Conservation (phyloP, 352 stramenopile species). For the Phytophthora rubi region DNA sequence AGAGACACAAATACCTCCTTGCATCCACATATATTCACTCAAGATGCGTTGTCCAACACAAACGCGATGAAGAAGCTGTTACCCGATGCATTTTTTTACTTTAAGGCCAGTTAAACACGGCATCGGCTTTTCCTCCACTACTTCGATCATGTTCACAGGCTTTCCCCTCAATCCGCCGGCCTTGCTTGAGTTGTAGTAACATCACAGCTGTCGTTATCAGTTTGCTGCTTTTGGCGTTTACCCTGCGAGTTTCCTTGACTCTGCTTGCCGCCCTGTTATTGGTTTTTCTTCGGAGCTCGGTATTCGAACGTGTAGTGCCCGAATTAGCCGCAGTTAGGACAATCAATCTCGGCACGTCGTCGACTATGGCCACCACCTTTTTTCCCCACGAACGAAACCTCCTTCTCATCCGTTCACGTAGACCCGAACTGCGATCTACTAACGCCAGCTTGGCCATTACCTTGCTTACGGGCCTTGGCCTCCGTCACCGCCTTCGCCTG, state of each 20-base stretch:
- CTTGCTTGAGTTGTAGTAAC: constrained; percentile 8
- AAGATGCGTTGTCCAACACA: constrained; percentile 14
- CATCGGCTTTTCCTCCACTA: background rate
- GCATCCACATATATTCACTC: constrained; percentile 18
- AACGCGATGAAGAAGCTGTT: background rate
- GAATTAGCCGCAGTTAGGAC: background rate
- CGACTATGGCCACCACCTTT: background rate
- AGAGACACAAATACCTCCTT: constrained; percentile 11
- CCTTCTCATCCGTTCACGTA: background rate
- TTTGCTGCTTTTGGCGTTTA: background rate
- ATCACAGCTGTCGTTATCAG: background rate
- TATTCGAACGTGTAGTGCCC: background rate
- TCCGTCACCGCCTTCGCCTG: background rate
- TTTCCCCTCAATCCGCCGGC: background rate
- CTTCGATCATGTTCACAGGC: constrained; percentile 10
- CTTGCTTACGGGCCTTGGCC: background rate
- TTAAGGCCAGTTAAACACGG: background rate
- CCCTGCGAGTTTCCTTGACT: background rate
- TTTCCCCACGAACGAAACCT: background rate
- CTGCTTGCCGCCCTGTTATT: background rate
- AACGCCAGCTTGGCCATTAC: background rate
- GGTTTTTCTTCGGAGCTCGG: background rate
- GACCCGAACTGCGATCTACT: background rate
- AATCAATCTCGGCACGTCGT: background rate
- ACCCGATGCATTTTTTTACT: background rate